Base-by-base conservation (phyloP, 768 basidiomycete species). In the Phlebiopsis flavidoalba region DNA sequence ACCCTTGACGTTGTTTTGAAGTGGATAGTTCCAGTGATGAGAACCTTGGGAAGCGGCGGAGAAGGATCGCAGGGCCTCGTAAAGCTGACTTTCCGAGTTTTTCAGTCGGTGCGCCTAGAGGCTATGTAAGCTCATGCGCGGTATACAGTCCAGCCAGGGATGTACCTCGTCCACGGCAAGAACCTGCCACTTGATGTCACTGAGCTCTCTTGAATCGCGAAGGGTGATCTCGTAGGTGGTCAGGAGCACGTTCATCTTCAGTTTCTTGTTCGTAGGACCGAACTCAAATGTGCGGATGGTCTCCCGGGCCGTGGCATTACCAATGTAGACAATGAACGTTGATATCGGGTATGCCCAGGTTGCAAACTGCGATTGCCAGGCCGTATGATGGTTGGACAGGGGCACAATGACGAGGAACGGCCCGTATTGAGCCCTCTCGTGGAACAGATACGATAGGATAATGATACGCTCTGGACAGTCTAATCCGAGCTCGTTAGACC, bases 1-100 rank as follows among this genome's bases (percentile, higher is more conserved):
- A 94, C 95, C 95, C 80, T 94, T 98, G 67, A 99, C 96, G 71
- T 97, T 99, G 77, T 99, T 99, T 74, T 99, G 97, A 58, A 99
- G 78, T 24, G 97, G 97, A n/a, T n/a, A 1, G 97, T 99, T 15
- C 97, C 97, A 0, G 97, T 99, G 71, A 99, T 98, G 67, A 99
- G 85, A 59, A 99, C 82, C 76, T 96, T 95, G 40, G n/a, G 91
- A 94, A 4, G 90, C 89, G 48, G 94, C 89, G 51, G 86, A 83
- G 78, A 98, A 99, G 63, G 91, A 84, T 68, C 85, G 81, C 58
- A 99, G 79, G 5, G 95, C 95, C 71, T 98, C 94, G 74, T 98
- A 98, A 57, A 99, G 73, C 76, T 98, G 95, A 66, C 92, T 93
- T 73, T 98, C 97, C 58, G 91, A 93, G 74, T 99, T 98, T 80